Evolutionary conservation across 768 basidiomycete species (phyloP).

Genomic region (Leucosporidium creatinivorum): DNA sequence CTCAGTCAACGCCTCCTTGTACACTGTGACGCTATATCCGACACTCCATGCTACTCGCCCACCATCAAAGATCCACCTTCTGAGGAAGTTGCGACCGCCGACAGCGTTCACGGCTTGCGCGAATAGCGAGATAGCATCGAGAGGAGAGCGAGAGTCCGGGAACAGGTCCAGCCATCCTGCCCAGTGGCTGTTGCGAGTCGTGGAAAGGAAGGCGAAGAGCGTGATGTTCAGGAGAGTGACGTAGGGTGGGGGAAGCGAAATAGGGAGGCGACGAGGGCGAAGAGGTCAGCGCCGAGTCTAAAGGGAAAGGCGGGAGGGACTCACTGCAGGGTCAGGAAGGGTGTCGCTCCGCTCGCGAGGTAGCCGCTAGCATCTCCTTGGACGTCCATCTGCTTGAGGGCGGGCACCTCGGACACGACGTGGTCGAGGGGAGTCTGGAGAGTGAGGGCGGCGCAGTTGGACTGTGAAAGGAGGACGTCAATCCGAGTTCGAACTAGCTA

Average conservation of each 20-base stretch:
- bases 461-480: too few species aligned
- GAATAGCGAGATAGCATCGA: constrained; percentile 14
- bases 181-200: constrained; percentile 23
- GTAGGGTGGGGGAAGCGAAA: neutral
- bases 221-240: neutral
- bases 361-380: constrained; percentile 24
- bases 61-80: constrained; percentile 28
- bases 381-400: constrained; percentile 27
- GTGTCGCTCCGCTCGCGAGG: constrained; percentile 6
- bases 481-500: too few species aligned
- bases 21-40: constrained; percentile 23
- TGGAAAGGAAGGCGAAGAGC: neutral
- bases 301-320: neutral
- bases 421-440: constrained; percentile 7
- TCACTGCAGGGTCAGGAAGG: constrained; percentile 20
- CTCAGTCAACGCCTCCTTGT: constrained; percentile 8
- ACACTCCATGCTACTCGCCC: constrained; percentile 8
- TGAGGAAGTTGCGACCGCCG: constrained; percentile 28
- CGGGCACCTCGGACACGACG: constrained; percentile 15
- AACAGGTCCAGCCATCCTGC: constrained; percentile 25
- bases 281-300: neutral
- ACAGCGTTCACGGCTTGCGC: constrained; percentile 5
- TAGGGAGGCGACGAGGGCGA: neutral
- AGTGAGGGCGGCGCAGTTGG: constrained; percentile 18
- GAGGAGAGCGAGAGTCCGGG: constrained; percentile 1